Evolutionary conservation across 2,329 filamentous ascomycete genomes (phyloP).

Genomic region (Beauveria brongniartii): DNA sequence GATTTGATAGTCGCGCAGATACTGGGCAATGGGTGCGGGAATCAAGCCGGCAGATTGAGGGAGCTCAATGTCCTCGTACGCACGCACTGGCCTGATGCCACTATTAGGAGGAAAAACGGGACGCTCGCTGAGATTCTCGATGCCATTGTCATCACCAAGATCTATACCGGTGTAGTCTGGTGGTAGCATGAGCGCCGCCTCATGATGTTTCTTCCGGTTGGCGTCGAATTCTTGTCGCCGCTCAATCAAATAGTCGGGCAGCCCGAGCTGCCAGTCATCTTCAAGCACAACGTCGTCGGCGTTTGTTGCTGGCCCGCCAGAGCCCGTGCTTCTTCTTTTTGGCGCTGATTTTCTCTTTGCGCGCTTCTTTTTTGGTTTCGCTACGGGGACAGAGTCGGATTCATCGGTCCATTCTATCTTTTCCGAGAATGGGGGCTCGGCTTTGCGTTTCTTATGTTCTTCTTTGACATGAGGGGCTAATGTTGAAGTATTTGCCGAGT

Average conservation of each 20-base stretch:
- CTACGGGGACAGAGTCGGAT: constrained; percentile 51
- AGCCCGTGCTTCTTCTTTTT: constrained; percentile 20
- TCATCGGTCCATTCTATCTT: constrained; percentile 51
- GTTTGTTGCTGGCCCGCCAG: constrained; percentile 17
- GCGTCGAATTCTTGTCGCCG: constrained; percentile 64
- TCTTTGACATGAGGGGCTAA: background rate
- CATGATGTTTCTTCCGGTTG: constrained; percentile 48
- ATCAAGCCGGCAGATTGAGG: constrained; percentile 71
- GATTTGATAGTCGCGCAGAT: constrained; percentile 85
- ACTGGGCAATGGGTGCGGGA: constrained; percentile 83
- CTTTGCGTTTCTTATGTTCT: constrained; percentile 28
- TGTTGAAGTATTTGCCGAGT: background rate
- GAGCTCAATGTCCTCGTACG: constrained; percentile 68
- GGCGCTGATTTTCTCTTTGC: constrained; percentile 22
- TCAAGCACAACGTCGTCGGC: constrained; percentile 30
- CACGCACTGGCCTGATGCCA: constrained; percentile 55
- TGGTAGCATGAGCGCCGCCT: constrained; percentile 65
- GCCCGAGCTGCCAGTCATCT: constrained; percentile 40
- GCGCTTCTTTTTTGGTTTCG: constrained; percentile 36
- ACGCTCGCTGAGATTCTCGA: constrained; percentile 48
- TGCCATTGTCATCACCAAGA: constrained; percentile 45
- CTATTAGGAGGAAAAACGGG: constrained; percentile 54
- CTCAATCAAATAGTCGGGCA: constrained; percentile 66
- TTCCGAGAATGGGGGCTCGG: constrained; percentile 27
- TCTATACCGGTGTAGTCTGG: constrained; percentile 68